Conservation (phyloP, 1,284 basidiomycete species). For the Tilletia setariae region DNA sequence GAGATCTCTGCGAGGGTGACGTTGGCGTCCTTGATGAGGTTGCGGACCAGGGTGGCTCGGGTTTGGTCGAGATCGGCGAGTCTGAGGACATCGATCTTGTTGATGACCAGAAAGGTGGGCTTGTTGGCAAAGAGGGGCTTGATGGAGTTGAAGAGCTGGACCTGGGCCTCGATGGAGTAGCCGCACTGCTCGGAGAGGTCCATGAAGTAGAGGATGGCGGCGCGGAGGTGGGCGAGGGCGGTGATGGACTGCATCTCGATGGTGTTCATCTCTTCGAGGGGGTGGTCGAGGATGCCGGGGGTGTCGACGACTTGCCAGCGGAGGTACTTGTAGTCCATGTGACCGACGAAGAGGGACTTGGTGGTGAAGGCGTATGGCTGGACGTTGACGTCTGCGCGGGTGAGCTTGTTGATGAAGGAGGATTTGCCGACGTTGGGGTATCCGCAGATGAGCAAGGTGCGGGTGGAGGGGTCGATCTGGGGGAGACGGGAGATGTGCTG, state of each 20-base stretch:
- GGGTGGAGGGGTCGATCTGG: conserved; percentile 50
- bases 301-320: conserved; percentile 55
- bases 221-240: conserved; percentile 51
- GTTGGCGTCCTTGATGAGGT: conserved; percentile 46
- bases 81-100: conserved; percentile 49
- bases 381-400: conserved; percentile 52
- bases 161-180: conserved; percentile 53
- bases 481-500: conserved; percentile 55
- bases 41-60: conserved; percentile 42
- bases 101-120: conserved; percentile 52
- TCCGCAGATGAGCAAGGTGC: conserved; percentile 51
- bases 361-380: conserved; percentile 55
- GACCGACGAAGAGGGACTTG: conserved; percentile 54
- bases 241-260: conserved; percentile 56
- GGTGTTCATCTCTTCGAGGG: conserved; percentile 55
- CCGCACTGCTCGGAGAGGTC: conserved; percentile 54
- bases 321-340: conserved; percentile 55
- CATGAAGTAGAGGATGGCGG: conserved; percentile 54
- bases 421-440: conserved; percentile 55
- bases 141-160: conserved; percentile 53
- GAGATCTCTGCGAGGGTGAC: conserved; percentile 48
- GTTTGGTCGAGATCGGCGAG: conserved; percentile 45
- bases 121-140: conserved; percentile 54
- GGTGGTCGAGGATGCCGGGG: conserved; percentile 53
- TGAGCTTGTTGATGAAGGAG: conserved; percentile 54